phyloP scores from a whole-genome alignment of 768 basidiomycete genomes.

The Pisolithus sp. region DNA sequence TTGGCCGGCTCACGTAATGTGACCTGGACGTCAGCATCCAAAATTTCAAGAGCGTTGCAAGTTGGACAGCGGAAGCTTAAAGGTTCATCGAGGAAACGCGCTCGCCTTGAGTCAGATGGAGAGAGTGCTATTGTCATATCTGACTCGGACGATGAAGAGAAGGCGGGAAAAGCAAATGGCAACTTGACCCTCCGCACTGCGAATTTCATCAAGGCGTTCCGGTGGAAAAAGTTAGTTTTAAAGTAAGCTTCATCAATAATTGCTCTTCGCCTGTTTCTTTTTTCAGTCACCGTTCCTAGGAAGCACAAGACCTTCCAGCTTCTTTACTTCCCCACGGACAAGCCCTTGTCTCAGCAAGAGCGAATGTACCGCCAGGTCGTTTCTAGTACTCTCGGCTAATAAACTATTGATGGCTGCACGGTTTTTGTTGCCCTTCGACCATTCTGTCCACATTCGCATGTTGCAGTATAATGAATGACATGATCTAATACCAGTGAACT shows the following conservation, averaged over 20 bases:
- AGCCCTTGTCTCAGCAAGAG: constrained; percentile 52
- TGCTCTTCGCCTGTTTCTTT: background rate
- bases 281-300: constrained; percentile 8
- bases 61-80: constrained; percentile 13
- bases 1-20: constrained; percentile 5
- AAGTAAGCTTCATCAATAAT: constrained; percentile 33
- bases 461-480: background rate
- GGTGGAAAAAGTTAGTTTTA: constrained; percentile 37
- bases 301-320: constrained; percentile 65
- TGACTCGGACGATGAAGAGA: constrained; percentile 10
- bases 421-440: too few species aligned
- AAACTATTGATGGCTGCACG: too few species aligned
- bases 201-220: constrained; percentile 41
- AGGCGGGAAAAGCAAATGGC: background rate
- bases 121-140: constrained; percentile 18
- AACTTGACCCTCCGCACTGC: constrained; percentile 21
- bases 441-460: background rate
- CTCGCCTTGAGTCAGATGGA: constrained; percentile 22
- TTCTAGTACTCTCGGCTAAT: constrained; percentile 36
- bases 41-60: background rate
- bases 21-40: constrained; percentile 11
- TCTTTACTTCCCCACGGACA: constrained; percentile 70
- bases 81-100: constrained; percentile 26
- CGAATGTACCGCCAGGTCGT: constrained; percentile 45
- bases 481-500: background rate